phyloP scores from a whole-genome alignment of 805 yeast genomes.

The Candida morakotiae region DNA sequence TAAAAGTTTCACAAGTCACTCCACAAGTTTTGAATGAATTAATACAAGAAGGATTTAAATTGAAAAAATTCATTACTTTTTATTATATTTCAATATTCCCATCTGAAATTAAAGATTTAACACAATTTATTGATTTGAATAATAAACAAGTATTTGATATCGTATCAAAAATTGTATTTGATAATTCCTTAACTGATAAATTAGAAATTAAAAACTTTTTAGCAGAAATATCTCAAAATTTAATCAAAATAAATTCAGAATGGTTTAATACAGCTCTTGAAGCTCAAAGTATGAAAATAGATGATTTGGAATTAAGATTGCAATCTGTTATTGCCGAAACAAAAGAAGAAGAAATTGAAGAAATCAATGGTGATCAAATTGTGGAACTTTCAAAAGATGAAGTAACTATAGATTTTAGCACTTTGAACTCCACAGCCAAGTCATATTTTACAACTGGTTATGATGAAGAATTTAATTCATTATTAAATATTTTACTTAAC shows the following conservation, averaged over 20 bases:
- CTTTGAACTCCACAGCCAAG: conserved; percentile 12
- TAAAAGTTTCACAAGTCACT: conserved; percentile 7
- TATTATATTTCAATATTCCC: conserved; percentile 25
- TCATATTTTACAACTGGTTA: conserved; percentile 21
- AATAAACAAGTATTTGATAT: conserved; percentile 9
- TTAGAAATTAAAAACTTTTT: conserved; percentile 14
- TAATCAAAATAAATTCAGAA: conserved; percentile 18
- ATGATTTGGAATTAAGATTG: conserved; percentile 51
- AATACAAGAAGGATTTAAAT: conserved; percentile 21
- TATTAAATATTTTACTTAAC: conserved; percentile 41
- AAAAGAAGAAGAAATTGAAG: conserved; percentile 26
- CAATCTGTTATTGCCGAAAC: conserved; percentile 53
- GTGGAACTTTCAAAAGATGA: conserved; percentile 18
- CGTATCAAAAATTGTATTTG: conserved; percentile 6
- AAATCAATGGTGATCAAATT: conserved; percentile 25
- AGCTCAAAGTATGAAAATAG: conserved; percentile 16
- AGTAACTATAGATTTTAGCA: conserved; percentile 13
- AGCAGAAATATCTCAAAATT: conserved; percentile 12
- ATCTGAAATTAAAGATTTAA: conserved; percentile 16
- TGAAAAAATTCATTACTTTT: conserved; percentile 27
- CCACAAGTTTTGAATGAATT: conserved; percentile 10
- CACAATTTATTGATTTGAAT: conserved; percentile 19
- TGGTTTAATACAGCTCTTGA: conserved; percentile 19
- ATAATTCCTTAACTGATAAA: conserved; percentile 10
- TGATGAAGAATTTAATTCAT: conserved; percentile 37